A percentile compares a stretch with the other conserved stretches of the same genome.
These are phyloP conservation scores for Sporobolomyces pararoseus DNA, from an alignment of 768 basidiomycete genomes.

Conservation along the genomic window DNA sequence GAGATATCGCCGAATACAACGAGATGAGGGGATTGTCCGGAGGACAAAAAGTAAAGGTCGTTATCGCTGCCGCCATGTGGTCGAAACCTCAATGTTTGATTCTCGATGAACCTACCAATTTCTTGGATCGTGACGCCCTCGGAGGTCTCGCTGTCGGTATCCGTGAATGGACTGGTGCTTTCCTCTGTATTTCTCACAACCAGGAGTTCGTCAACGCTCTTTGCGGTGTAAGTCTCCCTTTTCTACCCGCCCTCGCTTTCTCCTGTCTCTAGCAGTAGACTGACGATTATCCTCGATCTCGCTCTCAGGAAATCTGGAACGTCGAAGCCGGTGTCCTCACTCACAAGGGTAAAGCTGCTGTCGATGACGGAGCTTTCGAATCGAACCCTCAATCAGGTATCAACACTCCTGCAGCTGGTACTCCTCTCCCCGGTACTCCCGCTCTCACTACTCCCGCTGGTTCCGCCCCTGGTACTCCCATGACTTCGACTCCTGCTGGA, in stretches of 20 bases:
- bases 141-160: slow-evolving; percentile 94
- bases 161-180: slow-evolving; percentile 88
- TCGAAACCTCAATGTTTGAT: slow-evolving; percentile 74
- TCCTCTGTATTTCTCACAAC: slow-evolving; percentile 96
- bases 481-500: slow-evolving; percentile 35
- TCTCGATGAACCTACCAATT: slow-evolving; percentile 70
- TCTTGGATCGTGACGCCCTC: slow-evolving; percentile 91
- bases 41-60: slow-evolving; percentile 80
- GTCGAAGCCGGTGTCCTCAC: slow-evolving; percentile 79
- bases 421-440: slow-evolving; percentile 30
- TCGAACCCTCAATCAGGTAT: slow-evolving; percentile 33
- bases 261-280: slow-evolving; percentile 51
- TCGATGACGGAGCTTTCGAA: slow-evolving; percentile 77
- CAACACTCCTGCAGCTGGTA: slow-evolving; percentile 22
- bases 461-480: slow-evolving; percentile 15
- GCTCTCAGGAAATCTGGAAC: slow-evolving; percentile 81
- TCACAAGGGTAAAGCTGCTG: slow-evolving; percentile 79
- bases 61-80: slow-evolving; percentile 83
- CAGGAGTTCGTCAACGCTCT: slow-evolving; percentile 77
- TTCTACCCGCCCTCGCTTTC: too few species aligned
- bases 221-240: slow-evolving; percentile 63
- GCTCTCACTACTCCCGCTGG: background rate
- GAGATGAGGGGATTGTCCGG: slow-evolving; percentile 92
- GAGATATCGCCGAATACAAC: slow-evolving; percentile 96
- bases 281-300: slow-evolving; percentile 45